A percentile compares a stretch with the other conserved stretches of the same genome.
Evolutionary conservation across 2,329 filamentous ascomycete genomes (phyloP).

Genomic region (Lizonia empirigonia): DNA sequence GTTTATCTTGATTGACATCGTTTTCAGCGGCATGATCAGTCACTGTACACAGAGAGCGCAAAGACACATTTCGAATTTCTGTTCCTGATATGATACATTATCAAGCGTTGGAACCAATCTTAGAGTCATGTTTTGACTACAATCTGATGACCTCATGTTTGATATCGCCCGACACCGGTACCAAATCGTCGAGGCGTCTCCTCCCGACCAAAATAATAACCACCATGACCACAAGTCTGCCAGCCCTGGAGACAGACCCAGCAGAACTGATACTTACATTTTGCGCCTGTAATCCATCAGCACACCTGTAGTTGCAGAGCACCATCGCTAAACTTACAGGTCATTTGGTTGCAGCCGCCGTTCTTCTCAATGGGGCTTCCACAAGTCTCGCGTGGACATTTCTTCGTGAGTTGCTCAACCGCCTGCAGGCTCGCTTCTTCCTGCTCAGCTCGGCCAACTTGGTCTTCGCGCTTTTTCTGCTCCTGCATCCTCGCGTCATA

Average conservation of each 20-base stretch:
- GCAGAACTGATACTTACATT: constrained; percentile 51
- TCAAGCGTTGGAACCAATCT: too few species aligned
- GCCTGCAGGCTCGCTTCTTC: constrained; percentile 31
- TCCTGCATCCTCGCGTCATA: constrained; percentile 47
- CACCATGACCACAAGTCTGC: too few species aligned
- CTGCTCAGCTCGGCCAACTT: constrained; percentile 30
- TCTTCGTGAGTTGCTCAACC: constrained; percentile 45
- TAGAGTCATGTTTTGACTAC: too few species aligned
- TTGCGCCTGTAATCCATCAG: constrained; percentile 30
- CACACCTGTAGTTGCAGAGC: background rate
- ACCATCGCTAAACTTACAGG: constrained; percentile 28
- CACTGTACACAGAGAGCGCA: too few species aligned
- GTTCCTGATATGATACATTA: too few species aligned
- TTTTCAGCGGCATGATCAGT: too few species aligned
- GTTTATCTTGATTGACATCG: too few species aligned
- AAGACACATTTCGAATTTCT: too few species aligned
- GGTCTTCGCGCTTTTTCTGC: constrained; percentile 29
- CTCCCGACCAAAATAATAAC: too few species aligned
- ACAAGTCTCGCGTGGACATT: constrained; percentile 46
- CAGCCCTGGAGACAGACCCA: constrained; percentile 50
- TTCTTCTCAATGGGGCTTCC: constrained; percentile 50
- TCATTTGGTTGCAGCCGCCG: constrained; percentile 52
- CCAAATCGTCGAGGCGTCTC: too few species aligned
- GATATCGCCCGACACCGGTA: too few species aligned
- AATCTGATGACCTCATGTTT: too few species aligned